These are phyloP conservation scores for Skeletonema potamos DNA, from an alignment of 108 stramenopile species.

Conservation along the genomic window DNA sequence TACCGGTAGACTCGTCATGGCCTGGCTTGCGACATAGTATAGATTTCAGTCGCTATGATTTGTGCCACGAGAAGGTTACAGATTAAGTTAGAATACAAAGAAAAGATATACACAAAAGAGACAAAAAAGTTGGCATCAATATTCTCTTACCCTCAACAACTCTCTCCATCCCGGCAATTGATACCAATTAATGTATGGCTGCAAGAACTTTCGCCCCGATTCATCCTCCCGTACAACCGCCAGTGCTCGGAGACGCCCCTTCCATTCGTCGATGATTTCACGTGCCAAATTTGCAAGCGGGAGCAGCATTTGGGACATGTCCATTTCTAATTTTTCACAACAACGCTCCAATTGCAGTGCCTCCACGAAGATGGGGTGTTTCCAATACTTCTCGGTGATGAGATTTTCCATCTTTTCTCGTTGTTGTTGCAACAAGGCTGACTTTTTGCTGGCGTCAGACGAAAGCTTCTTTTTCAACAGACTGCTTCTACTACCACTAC, in stretches of 20 bases:
- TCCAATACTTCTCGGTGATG: slow-evolving; percentile 56
- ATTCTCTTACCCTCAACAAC: slow-evolving; percentile 59
- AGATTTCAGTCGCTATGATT: slow-evolving; percentile 59
- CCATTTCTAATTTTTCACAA: slow-evolving; percentile 67
- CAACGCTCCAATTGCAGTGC: slow-evolving; percentile 68
- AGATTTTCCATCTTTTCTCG: slow-evolving; percentile 29
- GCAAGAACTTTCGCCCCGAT: neutral
- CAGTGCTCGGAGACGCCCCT: slow-evolving; percentile 54
- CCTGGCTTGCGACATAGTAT: slow-evolving; percentile 67
- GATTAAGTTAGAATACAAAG: neutral
- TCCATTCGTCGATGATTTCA: slow-evolving; percentile 57
- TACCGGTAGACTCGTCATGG: slow-evolving; percentile 73
- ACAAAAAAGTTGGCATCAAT: neutral
- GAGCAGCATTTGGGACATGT: slow-evolving; percentile 69
- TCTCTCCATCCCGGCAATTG: slow-evolving; percentile 50
- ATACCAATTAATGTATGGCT: slow-evolving; percentile 39
- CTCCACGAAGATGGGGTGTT: slow-evolving; percentile 68
- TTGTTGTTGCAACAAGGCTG: slow-evolving; percentile 16
- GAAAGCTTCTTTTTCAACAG: slow-evolving; percentile 19
- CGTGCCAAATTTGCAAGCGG: slow-evolving; percentile 79
- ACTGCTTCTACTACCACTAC: neutral
- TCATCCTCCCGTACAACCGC: slow-evolving; percentile 40
- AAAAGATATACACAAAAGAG: neutral
- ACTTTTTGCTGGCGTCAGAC: slow-evolving; percentile 5
- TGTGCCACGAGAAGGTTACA: neutral